Conservation (phyloP, 352 stramenopile species). For the Globisporangium spinosum region DNA sequence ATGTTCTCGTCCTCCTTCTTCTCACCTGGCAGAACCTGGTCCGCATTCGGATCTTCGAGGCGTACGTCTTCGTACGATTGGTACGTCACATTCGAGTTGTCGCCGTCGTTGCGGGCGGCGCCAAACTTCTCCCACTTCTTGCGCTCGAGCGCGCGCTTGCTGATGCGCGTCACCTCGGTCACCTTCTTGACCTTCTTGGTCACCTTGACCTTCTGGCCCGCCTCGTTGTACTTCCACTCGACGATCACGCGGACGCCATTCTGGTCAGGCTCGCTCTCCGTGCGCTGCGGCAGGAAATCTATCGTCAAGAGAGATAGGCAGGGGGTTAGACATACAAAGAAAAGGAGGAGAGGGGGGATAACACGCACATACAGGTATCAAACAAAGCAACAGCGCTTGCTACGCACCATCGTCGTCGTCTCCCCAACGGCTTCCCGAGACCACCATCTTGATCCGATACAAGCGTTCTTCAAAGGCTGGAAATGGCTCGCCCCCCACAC, state of each 20-base stretch:
- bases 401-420: slow-evolving; percentile 65
- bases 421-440: slow-evolving; percentile 72
- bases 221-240: slow-evolving; percentile 89
- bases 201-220: slow-evolving; percentile 88
- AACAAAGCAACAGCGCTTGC: background rate
- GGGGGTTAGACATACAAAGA: background rate
- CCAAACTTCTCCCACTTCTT: slow-evolving; percentile 87
- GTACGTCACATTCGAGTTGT: slow-evolving; percentile 88
- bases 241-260: slow-evolving; percentile 83
- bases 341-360: too few species aligned
- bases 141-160: slow-evolving; percentile 80
- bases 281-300: slow-evolving; percentile 77
- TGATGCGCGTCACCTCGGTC: slow-evolving; percentile 75
- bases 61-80: slow-evolving; percentile 76
- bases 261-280: slow-evolving; percentile 77
- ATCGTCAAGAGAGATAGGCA: background rate
- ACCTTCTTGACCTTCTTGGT: slow-evolving; percentile 90
- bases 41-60: slow-evolving; percentile 83
- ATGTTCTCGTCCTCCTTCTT: slow-evolving; percentile 90
- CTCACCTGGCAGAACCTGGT: slow-evolving; percentile 82
- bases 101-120: slow-evolving; percentile 55
- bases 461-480: slow-evolving; percentile 8
- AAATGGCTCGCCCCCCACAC: background rate
- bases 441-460: slow-evolving; percentile 44
- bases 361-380: background rate